Base-by-base conservation (phyloP, 495 filamentous ascomycete species). In the Friedmanniomyces simplex region DNA sequence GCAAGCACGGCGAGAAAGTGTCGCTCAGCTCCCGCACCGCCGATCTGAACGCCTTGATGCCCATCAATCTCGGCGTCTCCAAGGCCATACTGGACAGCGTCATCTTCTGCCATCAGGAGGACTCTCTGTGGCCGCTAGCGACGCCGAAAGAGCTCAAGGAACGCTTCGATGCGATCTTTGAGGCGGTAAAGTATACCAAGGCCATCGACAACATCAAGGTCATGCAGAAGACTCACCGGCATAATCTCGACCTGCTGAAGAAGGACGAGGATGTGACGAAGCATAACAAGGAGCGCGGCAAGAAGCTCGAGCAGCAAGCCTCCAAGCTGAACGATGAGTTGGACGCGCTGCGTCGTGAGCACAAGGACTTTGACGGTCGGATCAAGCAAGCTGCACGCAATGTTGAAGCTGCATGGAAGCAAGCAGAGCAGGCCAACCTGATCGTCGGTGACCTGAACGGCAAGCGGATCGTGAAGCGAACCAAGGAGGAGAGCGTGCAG, bases 21-120 rank as follows among this genome's bases (percentile, higher is more conserved):
- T 74, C 82, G 0, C 79, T 93, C 26, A 95, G 91, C 16, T 87
- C 86, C 2, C 79, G 82, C 8, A 84, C 88, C 14, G 81, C 82
- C 1, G 86, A 96, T 56, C 74, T 98, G 28, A 84, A 58, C 21
- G 50, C 37, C 6, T 24, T 50, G 49, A 82, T 97, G 71, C 88
- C 93, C 1, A 80, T 88, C 59, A 87, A 90, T 61, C 77, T 98
- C 5, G 93, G 94, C 32, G 93, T 96, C 10, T 93, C 90, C 2
- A 83, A 84, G 55, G 89, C 93, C 10, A 80, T 98, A 14, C 78
- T 98, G 32, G 90, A 97, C 46, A 84, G 81, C 47, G 93, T 98
- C 66, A 96, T 98, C 62, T 98, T 98, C 72, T 98, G 93, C 68
- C 93, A 98, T 68, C 93, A 98, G 64, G 93, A 98, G 61, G 93